phyloP scores from a whole-genome alignment of 805 yeast species.

The Cyberlindnera lachancei region DNA sequence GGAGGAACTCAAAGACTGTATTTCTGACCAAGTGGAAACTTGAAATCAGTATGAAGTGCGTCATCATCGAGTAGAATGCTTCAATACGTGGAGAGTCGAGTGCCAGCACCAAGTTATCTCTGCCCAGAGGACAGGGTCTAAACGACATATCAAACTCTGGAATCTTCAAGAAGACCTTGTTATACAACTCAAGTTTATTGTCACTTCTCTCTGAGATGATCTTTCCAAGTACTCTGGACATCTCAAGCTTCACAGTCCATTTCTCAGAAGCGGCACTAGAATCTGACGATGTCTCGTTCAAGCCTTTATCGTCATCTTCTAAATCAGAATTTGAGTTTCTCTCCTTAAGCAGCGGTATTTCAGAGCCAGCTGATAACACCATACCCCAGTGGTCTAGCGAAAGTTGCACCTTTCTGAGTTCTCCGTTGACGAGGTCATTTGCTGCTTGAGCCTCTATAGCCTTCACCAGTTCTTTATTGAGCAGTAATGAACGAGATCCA shows the following conservation, averaged over 20 bases:
- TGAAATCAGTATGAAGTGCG: conserved; percentile 39
- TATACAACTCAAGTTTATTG: conserved; percentile 18
- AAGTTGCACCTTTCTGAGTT: conserved; percentile 27
- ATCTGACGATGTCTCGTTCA: conserved; percentile 17
- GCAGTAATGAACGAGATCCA: conserved; percentile 37
- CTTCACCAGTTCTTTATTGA: conserved; percentile 32
- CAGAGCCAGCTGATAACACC: conserved; percentile 1
- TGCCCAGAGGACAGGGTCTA: conserved; percentile 13
- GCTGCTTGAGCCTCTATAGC: conserved; percentile 25
- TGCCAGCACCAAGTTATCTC: conserved; percentile 19
- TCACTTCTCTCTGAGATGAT: conserved; percentile 27
- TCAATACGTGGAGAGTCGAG: conserved; percentile 23
- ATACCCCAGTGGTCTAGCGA: conserved; percentile 16
- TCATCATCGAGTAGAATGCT: conserved; percentile 31
- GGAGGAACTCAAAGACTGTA: conserved; percentile 24
- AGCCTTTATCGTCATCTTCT: conserved; percentile 26
- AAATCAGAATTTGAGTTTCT: conserved; percentile 23
- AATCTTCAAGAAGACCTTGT: conserved; percentile 26
- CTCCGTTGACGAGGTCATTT: conserved; percentile 33
- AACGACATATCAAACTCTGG: conserved; percentile 21
- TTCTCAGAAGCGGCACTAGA: conserved; percentile 2
- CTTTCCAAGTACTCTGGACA: conserved; percentile 18
- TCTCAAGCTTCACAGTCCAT: conserved; percentile 8
- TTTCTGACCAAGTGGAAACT: conserved; percentile 37
- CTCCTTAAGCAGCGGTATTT: background rate